Base-by-base conservation (phyloP, 495 filamentous ascomycete genomes). In the Neurospora africana region DNA sequence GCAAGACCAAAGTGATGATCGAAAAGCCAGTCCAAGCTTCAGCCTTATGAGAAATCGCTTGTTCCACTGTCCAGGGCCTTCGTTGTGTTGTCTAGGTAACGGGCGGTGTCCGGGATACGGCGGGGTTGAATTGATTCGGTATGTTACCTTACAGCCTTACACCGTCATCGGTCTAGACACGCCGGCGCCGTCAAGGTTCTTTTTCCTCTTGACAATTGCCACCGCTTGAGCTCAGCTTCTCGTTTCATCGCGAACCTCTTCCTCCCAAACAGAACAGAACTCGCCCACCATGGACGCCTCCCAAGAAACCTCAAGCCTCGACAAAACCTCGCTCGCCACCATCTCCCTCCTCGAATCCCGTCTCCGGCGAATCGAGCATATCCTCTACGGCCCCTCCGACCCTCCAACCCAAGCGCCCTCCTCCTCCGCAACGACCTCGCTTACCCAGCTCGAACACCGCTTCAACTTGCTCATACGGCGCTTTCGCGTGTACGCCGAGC, bases 311-410 rank as follows among this genome's bases (percentile, higher is more conserved):
- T 68, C 72, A 74, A 73, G 68, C 40, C 78, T 87, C 9, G 87
- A 87, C 75, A 80, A 82, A 44, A 87, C 86, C 3, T 83, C 87
- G 0, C 78, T 87, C 5, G 83, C 84, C 38, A 95, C 94, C 1
- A 88, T 96, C 68, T 88, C 90, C 40, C 85, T 92, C 68, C 90
- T 97, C 5, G 91, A 94, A 75, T 83, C 83, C n/a, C 91, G 94
- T 43, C 85, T 97, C 39, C 84, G 85, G 68, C 87, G 91, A 35
- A 83, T 96, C 68, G 89, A 93, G 73, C 94, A 91, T 80, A 84
- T 91, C 38, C 84, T 97, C 68, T 88, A 88, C 74, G 93, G 93
- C 3, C 73, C 78, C 23, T 74, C 79, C 0, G 43, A 75, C 78
- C 83, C 77, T 36, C 75, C 76, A 43, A 79, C 79, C 17, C 72